Percentiles rank a stretch among this genome's conserved stretches.
Conservation (phyloP, 139 green algal genomes). For the Pleodorina starrii region DNA sequence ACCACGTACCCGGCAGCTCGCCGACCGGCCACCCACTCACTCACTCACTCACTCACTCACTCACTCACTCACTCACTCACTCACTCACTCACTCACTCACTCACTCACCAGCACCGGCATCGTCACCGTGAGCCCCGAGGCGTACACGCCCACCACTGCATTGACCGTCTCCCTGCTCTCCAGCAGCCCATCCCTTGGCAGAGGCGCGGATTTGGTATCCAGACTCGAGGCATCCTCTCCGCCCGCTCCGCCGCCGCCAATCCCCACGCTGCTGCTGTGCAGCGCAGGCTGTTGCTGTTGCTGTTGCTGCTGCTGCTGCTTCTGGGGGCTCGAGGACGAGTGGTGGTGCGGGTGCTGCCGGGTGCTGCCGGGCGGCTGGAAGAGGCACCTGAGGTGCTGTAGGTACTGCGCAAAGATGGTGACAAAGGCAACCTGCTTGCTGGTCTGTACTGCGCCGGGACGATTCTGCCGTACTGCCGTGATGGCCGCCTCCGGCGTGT, state of each 20-base stretch:
- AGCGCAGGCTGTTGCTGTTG: neutral
- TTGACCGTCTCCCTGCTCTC: constrained; percentile 40
- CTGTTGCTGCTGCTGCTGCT: too few relatives aligned
- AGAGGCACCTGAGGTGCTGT: constrained; percentile 64
- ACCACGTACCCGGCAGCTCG: too few relatives aligned
- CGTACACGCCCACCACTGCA: constrained; percentile 55
- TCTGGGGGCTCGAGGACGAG: too few relatives aligned
- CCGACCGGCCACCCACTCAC: too few relatives aligned
- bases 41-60: too few relatives aligned
- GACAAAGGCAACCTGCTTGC: constrained; percentile 72
- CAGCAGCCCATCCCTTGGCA: constrained; percentile 27
- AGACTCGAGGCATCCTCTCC: neutral
- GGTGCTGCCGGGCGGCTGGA: neutral
- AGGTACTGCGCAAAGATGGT: constrained; percentile 77
- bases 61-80: too few relatives aligned
- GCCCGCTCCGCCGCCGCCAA: neutral
- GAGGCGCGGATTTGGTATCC: constrained; percentile 22
- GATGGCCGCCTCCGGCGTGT: constrained; percentile 54
- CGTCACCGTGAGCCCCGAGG: constrained; percentile 50
- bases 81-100: too few relatives aligned
- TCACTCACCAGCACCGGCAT: constrained; percentile 6
- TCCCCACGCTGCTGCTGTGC: constrained; percentile 11
- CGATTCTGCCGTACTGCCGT: constrained; percentile 55
- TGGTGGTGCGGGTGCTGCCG: too few relatives aligned
- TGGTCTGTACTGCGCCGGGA: constrained; percentile 74